Evolutionary conservation across 352 stramenopile genomes (phyloP).

Genomic region (Blastocystis sp.): DNA sequence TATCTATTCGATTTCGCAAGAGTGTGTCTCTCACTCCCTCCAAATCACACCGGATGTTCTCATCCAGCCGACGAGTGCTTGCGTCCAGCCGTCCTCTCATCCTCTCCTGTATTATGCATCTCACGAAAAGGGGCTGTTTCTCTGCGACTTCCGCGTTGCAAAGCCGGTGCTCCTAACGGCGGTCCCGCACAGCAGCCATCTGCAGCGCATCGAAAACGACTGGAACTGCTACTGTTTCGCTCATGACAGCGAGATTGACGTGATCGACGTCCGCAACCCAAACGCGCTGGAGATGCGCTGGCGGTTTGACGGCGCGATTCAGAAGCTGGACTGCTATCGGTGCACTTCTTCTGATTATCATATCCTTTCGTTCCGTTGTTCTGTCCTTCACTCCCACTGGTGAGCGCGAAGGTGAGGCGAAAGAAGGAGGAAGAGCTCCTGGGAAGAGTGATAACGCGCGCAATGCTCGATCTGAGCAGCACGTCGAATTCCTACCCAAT

Average conservation of each 20-base stretch:
- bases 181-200: background rate
- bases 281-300: constrained; percentile 27
- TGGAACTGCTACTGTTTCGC: background rate
- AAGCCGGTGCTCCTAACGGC: background rate
- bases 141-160: constrained; percentile 33
- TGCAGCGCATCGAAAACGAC: background rate
- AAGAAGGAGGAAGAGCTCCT: background rate
- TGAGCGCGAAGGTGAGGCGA: background rate
- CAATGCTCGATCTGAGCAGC: background rate
- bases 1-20: constrained; percentile 2
- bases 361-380: background rate
- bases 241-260: constrained; percentile 1
- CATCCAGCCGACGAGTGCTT: background rate
- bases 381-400: background rate
- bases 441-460: background rate
- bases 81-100: constrained; percentile 12
- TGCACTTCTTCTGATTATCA: background rate
- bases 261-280: constrained; percentile 62
- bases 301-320: constrained; percentile 17
- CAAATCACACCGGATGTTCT: background rate
- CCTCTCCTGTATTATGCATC: constrained; percentile 54
- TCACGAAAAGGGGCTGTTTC: constrained; percentile 15
- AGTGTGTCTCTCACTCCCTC: background rate
- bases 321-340: constrained; percentile 4
- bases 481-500: background rate